Evolutionary conservation across 768 basidiomycete genomes (phyloP), one percentile per base, ranked within the genome.

Genomic region (Mycena galopus): DNA sequence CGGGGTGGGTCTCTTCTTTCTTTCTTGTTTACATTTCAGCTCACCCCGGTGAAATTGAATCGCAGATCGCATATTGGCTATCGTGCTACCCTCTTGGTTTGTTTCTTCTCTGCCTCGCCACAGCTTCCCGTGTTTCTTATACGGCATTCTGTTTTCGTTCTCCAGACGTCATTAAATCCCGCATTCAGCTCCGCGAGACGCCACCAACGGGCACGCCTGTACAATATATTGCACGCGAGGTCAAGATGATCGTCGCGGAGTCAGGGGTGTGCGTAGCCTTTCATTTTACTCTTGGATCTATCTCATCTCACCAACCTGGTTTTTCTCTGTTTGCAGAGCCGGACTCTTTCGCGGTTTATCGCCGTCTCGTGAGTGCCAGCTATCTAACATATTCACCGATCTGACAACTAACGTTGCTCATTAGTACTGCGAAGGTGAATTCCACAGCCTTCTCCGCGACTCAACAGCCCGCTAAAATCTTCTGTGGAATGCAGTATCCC

Each of bases 101-200:
- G 79, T 67, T 19, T 7, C 44, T 16, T 8, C 29, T 17, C 57
- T 66, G 65, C 57, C 5, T 6, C 12, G 14, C 2, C 14, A 29
- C 25, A 53, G 16, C 7, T 10, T 29, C 4, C 21, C 10, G 19
- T 30, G 19, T 9, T 29, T 21, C 30, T 30, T 30, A 27, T 3
- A 25, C 27, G 12, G 27, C 10, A 16, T 47, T 47, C 44, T 47
- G 11, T 63, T 47, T 47, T 17, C 6, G 25, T 65, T 60, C 44
- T 50, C 61, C 25, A 94, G 96, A 98, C 74, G 94, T 98, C 6
- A 89, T 97, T 35, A 98, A 98, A 84, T 96, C 95, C 5, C 91
- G 96, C 39, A 86, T 98, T 12, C 97, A 98, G 77, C 87, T 97
- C 9, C 90, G 94, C 0, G 77, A 87, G 0, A 89, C 85, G 2